A percentile compares a stretch with the other conserved stretches of the same genome.
Conservation (phyloP, 2,329 filamentous ascomycete species). For the Calonectria naviculata region DNA sequence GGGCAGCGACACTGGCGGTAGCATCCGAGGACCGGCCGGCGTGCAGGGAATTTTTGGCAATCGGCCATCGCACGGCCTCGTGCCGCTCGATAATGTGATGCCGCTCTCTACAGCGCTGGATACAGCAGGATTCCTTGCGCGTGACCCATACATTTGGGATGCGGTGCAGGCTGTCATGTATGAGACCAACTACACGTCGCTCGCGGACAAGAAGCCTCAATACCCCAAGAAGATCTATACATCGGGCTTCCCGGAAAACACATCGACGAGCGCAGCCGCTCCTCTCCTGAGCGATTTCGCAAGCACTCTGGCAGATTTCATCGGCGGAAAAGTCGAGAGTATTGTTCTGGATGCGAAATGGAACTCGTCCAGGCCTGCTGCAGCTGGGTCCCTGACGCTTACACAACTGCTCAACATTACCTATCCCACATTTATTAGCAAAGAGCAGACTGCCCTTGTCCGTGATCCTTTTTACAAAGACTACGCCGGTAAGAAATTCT, state of each 20-base stretch:
- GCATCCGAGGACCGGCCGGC: conserved; percentile 58
- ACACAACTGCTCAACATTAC: conserved; percentile 43
- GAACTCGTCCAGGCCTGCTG: neutral
- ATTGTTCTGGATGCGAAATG: neutral
- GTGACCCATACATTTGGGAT: conserved; percentile 50
- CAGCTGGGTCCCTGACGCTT: conserved; percentile 20
- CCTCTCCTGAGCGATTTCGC: neutral
- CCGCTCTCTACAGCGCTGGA: conserved; percentile 55
- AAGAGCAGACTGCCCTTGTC: conserved; percentile 50
- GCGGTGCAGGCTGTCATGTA: conserved; percentile 42
- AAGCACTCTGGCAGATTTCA: neutral
- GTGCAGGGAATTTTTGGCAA: conserved; percentile 58
- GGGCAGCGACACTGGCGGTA: conserved; percentile 32
- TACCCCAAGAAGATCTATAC: conserved; percentile 8
- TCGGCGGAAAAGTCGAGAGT: neutral
- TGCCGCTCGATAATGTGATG: conserved; percentile 53
- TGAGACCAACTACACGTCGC: conserved; percentile 32
- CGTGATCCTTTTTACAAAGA: conserved; percentile 52
- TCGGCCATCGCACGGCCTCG: conserved; percentile 51
- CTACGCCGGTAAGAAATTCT: conserved; percentile 44
- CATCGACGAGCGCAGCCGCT: neutral
- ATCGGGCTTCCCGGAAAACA: neutral
- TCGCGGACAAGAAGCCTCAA: neutral
- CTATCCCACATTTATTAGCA: conserved; percentile 50
- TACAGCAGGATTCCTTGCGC: conserved; percentile 55